Evolutionary conservation across 352 stramenopile genomes (phyloP).

Genomic region (Pythium phragmiticola): DNA sequence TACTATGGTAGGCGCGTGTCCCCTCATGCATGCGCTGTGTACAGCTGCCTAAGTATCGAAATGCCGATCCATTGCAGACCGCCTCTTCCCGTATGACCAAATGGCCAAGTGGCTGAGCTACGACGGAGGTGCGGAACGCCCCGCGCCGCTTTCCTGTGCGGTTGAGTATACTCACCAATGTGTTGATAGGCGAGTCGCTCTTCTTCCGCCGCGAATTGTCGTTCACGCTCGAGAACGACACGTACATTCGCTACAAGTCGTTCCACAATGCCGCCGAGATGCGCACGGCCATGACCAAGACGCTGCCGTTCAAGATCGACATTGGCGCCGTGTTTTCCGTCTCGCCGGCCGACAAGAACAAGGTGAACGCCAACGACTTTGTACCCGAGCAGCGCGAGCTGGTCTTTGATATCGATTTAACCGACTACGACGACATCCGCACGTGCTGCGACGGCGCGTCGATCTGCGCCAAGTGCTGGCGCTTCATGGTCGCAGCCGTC

Average conservation of each 20-base stretch:
- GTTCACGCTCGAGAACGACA: conserved; percentile 98
- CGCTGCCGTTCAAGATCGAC: conserved; percentile 99
- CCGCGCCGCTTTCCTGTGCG: background rate
- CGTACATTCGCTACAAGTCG: conserved; percentile 98
- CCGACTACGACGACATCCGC: conserved; percentile 99
- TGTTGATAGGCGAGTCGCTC: conserved; percentile 49
- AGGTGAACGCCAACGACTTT: conserved; percentile 87
- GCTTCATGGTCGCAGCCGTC: conserved; percentile 97
- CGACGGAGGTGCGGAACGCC: conserved; percentile 47
- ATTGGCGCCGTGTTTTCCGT: conserved; percentile 97
- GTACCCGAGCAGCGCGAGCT: conserved; percentile 95
- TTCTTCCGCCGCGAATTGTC: conserved; percentile 96
- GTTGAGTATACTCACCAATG: conserved; percentile 3
- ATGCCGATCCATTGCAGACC: conserved; percentile 37
- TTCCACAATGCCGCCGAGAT: conserved; percentile 90
- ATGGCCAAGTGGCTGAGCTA: conserved; percentile 85
- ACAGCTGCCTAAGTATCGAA: too few relatives aligned
- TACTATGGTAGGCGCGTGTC: conserved; percentile 67
- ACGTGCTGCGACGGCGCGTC: conserved; percentile 92
- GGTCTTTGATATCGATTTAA: conserved; percentile 99
- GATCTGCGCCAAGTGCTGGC: conserved; percentile 96
- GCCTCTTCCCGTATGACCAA: conserved; percentile 85
- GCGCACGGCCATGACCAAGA: conserved; percentile 86
- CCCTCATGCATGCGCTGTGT: background rate
- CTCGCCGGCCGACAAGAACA: conserved; percentile 82